Evolutionary conservation across 441 rosid species (phyloP), one percentile per base, ranked within the genome.

Genomic region (Pelargonium citronellum): DNA sequence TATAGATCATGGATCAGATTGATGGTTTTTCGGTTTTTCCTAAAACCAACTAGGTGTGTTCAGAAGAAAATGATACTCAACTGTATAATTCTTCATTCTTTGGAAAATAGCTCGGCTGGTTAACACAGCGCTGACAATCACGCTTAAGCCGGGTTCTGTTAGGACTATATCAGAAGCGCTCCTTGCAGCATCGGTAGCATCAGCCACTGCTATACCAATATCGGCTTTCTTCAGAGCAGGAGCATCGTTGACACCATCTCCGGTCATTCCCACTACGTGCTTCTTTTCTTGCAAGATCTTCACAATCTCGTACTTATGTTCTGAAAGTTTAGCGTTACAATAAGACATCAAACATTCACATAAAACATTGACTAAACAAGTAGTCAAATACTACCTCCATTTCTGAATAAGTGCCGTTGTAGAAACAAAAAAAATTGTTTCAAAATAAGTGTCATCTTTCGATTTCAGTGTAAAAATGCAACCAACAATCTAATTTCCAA

Each of bases 101-200:
- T 95, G 99, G 83, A 95, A 92, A 71, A 95, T 89, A 60, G 97
- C 96, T 81, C 99, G 89, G 91, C 98, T 95, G 51, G 99, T 95
- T 80, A 95, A 82, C 74, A 95, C 99, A 67, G 98, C 95, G 83
- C 98, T 89, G 83, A 95, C 74, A 37, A 95, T 90, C 69, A 95
- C 99, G 71, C 99, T 92, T 76, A 95, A 81, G 19, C 98, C 98
- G 68, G 99, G 96, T 83, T 95, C 97, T 13, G 98, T 95, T 74
- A 95, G 80, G 70, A 92, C 98, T 68, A 95, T 79, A 71, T 95
- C 99, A 24, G 98, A 81, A 66, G 98, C 97, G 73, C 92, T 79
- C 84, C 96, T 92, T 62, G 99, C 98, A 5, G 97, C 99, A 84
- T 95, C 99, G 53, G 98, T 92, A 64, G 98, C 78, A 88, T 92